A percentile compares a stretch with the other conserved stretches of the same genome.
These are phyloP conservation scores for Echinosophora koreensis DNA, from an alignment of 306 rosid genomes.

Conservation along the genomic window DNA sequence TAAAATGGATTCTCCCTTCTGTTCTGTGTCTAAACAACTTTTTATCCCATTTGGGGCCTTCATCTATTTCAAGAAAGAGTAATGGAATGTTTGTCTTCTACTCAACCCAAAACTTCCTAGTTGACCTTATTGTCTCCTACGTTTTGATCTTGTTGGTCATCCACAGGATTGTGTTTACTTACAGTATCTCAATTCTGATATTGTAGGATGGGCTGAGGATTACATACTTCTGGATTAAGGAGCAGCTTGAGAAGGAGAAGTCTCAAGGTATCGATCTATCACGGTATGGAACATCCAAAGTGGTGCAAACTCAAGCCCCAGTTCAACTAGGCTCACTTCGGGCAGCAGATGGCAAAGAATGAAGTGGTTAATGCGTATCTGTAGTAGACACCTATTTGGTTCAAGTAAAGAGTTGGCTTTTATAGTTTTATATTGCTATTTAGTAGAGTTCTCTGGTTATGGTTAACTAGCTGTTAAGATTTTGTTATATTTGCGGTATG, in stretches of 20 bases:
- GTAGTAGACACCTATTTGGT: slow-evolving; percentile 23
- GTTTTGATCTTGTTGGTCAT: slow-evolving; percentile 27
- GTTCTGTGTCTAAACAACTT: neutral
- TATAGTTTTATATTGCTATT: slow-evolving; percentile 16
- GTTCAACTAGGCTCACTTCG: slow-evolving; percentile 96
- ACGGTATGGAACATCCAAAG: slow-evolving; percentile 86
- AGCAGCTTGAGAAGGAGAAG: slow-evolving; percentile 95
- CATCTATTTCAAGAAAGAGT: neutral
- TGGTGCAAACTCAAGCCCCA: slow-evolving; percentile 96
- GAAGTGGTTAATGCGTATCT: slow-evolving; percentile 38
- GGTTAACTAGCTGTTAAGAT: slow-evolving; percentile 29
- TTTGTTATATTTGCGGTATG: slow-evolving; percentile 33
- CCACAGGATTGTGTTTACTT: slow-evolving; percentile 12
- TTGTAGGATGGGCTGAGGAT: slow-evolving; percentile 90
- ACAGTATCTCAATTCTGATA: slow-evolving; percentile 36
- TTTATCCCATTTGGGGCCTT: neutral
- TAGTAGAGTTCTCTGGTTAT: slow-evolving; percentile 19
- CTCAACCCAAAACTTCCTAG: neutral
- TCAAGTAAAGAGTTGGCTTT: slow-evolving; percentile 29
- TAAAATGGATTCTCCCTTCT: neutral
- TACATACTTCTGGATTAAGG: slow-evolving; percentile 96
- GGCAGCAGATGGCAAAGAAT: slow-evolving; percentile 93
- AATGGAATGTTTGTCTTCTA: slow-evolving; percentile 24
- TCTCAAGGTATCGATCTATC: slow-evolving; percentile 71
- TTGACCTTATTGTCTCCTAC: neutral